Evolutionary conservation across 768 basidiomycete species (phyloP).

Genomic region (Auriscalpium microsporum): DNA sequence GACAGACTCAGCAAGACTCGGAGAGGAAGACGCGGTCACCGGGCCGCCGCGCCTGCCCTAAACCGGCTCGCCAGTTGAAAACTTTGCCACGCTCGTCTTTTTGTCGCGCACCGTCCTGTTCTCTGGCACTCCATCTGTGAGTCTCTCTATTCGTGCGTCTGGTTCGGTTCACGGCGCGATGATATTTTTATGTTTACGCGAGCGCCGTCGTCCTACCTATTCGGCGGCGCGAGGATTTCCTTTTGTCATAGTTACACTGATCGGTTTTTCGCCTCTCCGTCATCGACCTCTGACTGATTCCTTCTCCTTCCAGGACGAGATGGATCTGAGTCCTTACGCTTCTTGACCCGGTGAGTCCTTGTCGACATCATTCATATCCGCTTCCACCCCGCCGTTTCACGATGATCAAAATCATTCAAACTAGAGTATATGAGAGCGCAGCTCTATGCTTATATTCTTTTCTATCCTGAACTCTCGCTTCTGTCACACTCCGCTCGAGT

Average conservation of each 20-base stretch:
- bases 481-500: too few species aligned
- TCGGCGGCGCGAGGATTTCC: constrained; percentile 44
- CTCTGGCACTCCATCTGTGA: neutral
- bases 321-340: neutral
- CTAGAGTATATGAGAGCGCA: constrained; percentile 85
- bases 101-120: too few species aligned
- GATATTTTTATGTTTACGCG: constrained; percentile 37
- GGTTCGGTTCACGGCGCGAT: constrained; percentile 45
- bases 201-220: constrained; percentile 48
- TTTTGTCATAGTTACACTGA: constrained; percentile 95
- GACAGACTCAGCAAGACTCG: too few species aligned
- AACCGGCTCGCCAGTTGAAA: constrained; percentile 1
- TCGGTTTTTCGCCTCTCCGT: constrained; percentile 28
- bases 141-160: neutral
- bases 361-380: neutral
- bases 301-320: neutral
- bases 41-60: constrained; percentile 11
- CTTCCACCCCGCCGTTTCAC: constrained; percentile 10
- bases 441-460: constrained; percentile 59
- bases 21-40: too few species aligned
- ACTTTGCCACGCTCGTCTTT: neutral
- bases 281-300: too few species aligned
- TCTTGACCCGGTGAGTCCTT: too few species aligned
- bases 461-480: constrained; percentile 3
- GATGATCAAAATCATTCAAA: constrained; percentile 75